Conservation (phyloP, 352 stramenopile species). For the Aphanomyces invadans region DNA sequence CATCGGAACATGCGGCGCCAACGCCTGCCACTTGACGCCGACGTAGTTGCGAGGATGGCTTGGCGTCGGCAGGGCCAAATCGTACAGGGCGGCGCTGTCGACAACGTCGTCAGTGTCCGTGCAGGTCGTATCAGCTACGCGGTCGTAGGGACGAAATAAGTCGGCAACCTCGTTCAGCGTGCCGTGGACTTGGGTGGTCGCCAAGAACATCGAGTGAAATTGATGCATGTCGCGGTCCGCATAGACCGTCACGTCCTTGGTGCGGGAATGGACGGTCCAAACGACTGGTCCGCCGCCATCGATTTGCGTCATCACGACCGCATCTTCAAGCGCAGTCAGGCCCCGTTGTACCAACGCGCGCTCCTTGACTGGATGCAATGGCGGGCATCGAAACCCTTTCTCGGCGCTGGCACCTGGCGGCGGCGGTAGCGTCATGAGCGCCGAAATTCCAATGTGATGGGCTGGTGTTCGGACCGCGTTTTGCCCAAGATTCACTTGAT, state of each 20-base stretch:
- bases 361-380: background rate
- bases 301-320: background rate
- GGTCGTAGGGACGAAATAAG: conserved; percentile 42
- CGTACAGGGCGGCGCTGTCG: conserved; percentile 62
- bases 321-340: background rate
- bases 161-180: conserved; percentile 71
- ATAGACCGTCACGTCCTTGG: background rate
- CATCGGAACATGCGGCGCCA: conserved; percentile 63
- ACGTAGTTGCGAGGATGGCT: conserved; percentile 76
- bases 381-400: background rate
- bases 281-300: background rate
- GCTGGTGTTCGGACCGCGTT: no score
- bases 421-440: no score
- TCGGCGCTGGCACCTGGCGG: background rate
- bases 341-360: background rate
- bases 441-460: no score
- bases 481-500: no score
- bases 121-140: background rate
- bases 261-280: background rate
- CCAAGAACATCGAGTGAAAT: background rate
- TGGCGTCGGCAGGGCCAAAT: conserved; percentile 44
- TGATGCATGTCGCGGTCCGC: background rate
- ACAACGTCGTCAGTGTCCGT: conserved; percentile 36
- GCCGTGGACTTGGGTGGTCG: conserved; percentile 53
- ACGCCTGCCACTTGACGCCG: conserved; percentile 66